These are phyloP conservation scores for Eucalyptus coolabah DNA, from an alignment of 345 rosid species.

Conservation along the genomic window DNA sequence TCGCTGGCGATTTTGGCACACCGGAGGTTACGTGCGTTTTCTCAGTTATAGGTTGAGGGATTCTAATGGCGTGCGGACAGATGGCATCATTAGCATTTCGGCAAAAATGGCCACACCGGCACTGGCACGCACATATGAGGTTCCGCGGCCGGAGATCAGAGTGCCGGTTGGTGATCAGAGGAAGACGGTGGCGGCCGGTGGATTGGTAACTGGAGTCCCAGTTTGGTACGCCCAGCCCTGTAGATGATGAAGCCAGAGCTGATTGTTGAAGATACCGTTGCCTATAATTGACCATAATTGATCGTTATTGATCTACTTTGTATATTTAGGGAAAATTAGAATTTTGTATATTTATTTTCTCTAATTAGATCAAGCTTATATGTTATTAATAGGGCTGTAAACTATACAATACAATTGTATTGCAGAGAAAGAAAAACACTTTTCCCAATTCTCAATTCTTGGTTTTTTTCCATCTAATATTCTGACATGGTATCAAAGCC, in stretches of 20 bases:
- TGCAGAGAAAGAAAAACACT: too few species aligned
- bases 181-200: neutral
- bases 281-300: too few species aligned
- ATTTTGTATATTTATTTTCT: too few species aligned
- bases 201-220: conserved; percentile 29
- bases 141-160: neutral
- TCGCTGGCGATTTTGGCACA: conserved; percentile 25
- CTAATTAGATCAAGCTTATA: too few species aligned
- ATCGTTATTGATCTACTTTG: too few species aligned
- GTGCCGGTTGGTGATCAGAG: neutral
- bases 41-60: conserved; percentile 66
- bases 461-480: too few species aligned
- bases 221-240: conserved; percentile 11
- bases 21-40: conserved; percentile 37
- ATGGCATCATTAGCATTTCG: conserved; percentile 49
- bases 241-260: neutral
- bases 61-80: conserved; percentile 9
- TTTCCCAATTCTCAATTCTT: too few species aligned
- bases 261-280: neutral
- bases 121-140: neutral
- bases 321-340: too few species aligned
- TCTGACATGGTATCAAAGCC: too few species aligned
- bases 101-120: conserved; percentile 22
- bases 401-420: too few species aligned
- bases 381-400: too few species aligned